These are phyloP conservation scores for Talaromyces sp. DNA, from an alignment of 2,329 filamentous ascomycete species.

Conservation along the genomic window DNA sequence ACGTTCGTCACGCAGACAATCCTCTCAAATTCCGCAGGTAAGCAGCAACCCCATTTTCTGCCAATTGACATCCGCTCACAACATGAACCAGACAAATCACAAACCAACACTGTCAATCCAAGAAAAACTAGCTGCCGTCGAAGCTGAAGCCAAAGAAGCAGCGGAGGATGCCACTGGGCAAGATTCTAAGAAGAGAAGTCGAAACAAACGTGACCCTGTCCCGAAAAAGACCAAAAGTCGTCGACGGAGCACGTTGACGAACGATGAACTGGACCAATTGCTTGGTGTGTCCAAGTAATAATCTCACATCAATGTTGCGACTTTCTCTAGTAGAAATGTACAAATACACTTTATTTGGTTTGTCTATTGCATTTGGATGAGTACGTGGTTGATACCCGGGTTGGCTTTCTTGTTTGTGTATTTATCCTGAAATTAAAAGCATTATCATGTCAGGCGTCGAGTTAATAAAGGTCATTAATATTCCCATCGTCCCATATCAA, in stretches of 20 bases:
- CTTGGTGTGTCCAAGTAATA: slow-evolving; percentile 28
- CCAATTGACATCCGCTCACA: not conserved
- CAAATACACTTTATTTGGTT: not conserved
- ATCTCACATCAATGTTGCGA: not conserved
- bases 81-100: slow-evolving; percentile 15
- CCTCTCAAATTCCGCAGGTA: slow-evolving; percentile 29
- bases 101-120: slow-evolving; percentile 35
- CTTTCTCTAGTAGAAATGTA: not conserved
- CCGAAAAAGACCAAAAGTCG: slow-evolving; percentile 22
- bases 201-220: slow-evolving; percentile 22
- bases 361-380: slow-evolving; percentile 14
- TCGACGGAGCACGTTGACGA: slow-evolving; percentile 45
- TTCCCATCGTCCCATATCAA: not conserved
- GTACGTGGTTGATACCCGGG: slow-evolving; percentile 16
- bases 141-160: slow-evolving; percentile 43
- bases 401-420: not conserved
- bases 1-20: slow-evolving; percentile 27
- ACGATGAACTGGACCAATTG: slow-evolving; percentile 43
- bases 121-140: slow-evolving; percentile 44
- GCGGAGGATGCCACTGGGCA: slow-evolving; percentile 26
- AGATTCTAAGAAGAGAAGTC: slow-evolving; percentile 15
- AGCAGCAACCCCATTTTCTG: slow-evolving; percentile 23
- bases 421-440: not conserved
- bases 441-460: not conserved
- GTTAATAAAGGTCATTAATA: not conserved